Conservation (phyloP, 2,329 filamentous ascomycete genomes). For the Sporothrix curviconia region DNA sequence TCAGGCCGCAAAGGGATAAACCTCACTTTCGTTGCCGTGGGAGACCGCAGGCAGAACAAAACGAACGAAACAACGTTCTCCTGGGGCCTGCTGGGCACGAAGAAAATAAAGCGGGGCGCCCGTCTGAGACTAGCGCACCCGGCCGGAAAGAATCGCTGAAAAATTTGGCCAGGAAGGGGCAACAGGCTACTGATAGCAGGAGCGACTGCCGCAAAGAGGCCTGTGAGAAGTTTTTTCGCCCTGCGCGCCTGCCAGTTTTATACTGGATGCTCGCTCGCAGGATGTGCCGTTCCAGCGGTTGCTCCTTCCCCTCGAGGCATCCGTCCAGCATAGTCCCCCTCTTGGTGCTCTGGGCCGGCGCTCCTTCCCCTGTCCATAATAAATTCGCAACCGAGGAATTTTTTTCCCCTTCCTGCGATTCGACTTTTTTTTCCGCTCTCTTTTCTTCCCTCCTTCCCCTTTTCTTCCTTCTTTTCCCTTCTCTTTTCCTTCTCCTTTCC, state of each 20-base stretch:
- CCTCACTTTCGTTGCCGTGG: constrained; percentile 16
- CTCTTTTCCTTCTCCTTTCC: constrained; percentile 25
- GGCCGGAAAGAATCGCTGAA: constrained; percentile 48
- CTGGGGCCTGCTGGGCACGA: background rate
- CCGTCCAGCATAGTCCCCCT: background rate
- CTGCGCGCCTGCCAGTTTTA: background rate
- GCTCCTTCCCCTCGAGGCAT: background rate
- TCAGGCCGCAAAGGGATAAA: constrained; percentile 12
- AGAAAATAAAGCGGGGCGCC: constrained; percentile 13
- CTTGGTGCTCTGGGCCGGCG: background rate
- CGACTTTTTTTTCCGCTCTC: background rate
- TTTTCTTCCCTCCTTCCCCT: background rate
- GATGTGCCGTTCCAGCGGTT: background rate
- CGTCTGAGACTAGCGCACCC: constrained; percentile 22
- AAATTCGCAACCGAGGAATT: constrained; percentile 30
- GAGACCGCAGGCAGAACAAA: constrained; percentile 2
- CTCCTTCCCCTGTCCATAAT: constrained; percentile 14
- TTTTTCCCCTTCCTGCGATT: constrained; percentile 29
- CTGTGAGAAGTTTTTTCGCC: no score
- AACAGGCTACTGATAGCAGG: background rate
- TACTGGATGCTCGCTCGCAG: background rate
- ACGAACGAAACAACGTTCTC: constrained; percentile 3
- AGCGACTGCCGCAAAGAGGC: background rate
- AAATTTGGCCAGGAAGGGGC: constrained; percentile 28
- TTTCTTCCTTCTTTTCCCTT: constrained; percentile 28